Evolutionary conservation across 768 basidiomycete species (phyloP), one percentile per base, ranked within the genome.

Genomic region (Leccinum arenicola): DNA sequence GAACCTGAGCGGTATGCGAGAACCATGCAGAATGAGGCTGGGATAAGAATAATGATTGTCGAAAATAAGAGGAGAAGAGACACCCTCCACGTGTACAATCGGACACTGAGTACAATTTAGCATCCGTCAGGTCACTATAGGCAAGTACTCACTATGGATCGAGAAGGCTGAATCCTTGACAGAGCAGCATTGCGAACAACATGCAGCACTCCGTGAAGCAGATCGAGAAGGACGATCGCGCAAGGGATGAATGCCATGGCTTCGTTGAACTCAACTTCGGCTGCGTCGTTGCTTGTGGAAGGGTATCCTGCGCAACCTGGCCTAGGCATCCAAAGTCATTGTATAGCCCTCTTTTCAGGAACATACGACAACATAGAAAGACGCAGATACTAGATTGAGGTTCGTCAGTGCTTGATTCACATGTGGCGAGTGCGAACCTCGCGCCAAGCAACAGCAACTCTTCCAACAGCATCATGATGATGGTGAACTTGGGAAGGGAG

Each of bases 181-280:
- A 79, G 72, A 93, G 82, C 6, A 93, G 75, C 57, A 93, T 76
- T 12, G 84, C 61, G 65, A 93, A 93, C 59, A 93, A 74, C 65
- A 83, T 81, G 61, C 85, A 87, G 54, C 86, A 84, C 73, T 93
- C 92, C 1, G 87, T 81, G 69, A 93, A 90, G 64, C 85, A 87
- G 33, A 84, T 72, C 0, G 89, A 81, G 64, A 94, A 93, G 7
- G 85, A 70, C 1, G 74, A 76, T 47, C 86, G 75, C 0, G 91
- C 79, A 1, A 90, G 66, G 4, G 71, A 69, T 0, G 86, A 83
- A 62, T 91, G 88, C 48, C 82, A 72, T 33, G 76, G 65, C 15
- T 67, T 66, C 47, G 59, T 61, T 59, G 60, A 64, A 60, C 21
- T 63, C 49, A 52, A 51, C 36, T 61, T 72, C 17, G 62, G 57